Evolutionary conservation across 1,139 yeast genomes (phyloP).

Genomic region (Diutina siamensis): DNA sequence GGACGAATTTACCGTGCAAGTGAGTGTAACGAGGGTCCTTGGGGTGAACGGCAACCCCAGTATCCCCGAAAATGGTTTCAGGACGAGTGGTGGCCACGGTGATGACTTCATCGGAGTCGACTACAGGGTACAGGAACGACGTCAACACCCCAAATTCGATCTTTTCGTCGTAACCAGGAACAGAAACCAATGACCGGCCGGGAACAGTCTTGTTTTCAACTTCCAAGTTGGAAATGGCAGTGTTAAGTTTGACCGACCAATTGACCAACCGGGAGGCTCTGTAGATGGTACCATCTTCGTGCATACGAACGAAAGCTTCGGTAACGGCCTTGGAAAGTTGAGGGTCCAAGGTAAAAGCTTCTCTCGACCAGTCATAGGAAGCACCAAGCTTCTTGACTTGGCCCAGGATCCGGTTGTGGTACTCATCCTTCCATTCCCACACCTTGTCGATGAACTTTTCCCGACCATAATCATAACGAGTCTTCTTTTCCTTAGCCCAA

Average conservation of each 20-base stretch:
- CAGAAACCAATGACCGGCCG: constrained; percentile 69
- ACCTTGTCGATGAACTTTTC: constrained; percentile 79
- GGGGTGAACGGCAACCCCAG: constrained; percentile 96
- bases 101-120: constrained; percentile 75
- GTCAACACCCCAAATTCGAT: constrained; percentile 95
- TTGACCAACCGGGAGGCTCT: constrained; percentile 89
- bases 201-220: constrained; percentile 85
- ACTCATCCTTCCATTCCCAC: constrained; percentile 98
- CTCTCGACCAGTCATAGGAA: constrained; percentile 92
- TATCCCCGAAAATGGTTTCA: constrained; percentile 95
- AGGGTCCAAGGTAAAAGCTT: constrained; percentile 86
- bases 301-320: constrained; percentile 84
- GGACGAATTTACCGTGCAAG: constrained; percentile 83
- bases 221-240: constrained; percentile 92
- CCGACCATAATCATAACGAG: constrained; percentile 93
- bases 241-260: constrained; percentile 92
- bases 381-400: constrained; percentile 90
- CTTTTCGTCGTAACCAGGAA: constrained; percentile 84
- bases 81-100: constrained; percentile 98
- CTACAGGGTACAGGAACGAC: constrained; percentile 84
- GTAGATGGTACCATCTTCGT: constrained; percentile 92
- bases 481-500: constrained; percentile 78
- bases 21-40: constrained; percentile 86
- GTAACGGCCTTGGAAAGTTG: constrained; percentile 68
- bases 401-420: constrained; percentile 71